Conservation (phyloP, 106 monocot species). For the Platanthera zijinensis region DNA sequence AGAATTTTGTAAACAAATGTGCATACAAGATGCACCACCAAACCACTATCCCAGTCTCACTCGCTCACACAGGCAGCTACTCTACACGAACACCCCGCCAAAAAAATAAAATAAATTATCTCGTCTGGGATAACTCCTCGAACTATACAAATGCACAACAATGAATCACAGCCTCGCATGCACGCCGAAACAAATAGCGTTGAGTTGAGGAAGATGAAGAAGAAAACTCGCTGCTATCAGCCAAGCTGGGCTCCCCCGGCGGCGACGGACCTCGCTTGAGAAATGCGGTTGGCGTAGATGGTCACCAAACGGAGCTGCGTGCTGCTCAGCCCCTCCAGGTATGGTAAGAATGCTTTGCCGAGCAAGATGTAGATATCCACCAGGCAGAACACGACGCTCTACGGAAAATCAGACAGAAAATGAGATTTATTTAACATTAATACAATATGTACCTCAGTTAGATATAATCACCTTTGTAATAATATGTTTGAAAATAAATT, state of each 20-base stretch:
- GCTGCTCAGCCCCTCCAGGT: slow-evolving; percentile 92
- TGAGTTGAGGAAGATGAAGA: background rate
- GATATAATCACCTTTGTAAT: too few species aligned
- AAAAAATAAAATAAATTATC: background rate
- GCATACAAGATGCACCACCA: background rate
- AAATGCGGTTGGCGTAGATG: slow-evolving; percentile 91
- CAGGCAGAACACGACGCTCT: slow-evolving; percentile 97
- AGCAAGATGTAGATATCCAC: slow-evolving; percentile 99
- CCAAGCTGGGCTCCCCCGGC: slow-evolving; percentile 49
- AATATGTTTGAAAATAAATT: background rate
- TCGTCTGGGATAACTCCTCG: background rate
- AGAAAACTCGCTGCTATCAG: slow-evolving; percentile 12
- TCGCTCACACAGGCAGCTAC: background rate
- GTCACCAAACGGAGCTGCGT: slow-evolving; percentile 87
- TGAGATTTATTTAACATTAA: background rate
- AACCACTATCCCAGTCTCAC: background rate
- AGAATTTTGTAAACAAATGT: background rate
- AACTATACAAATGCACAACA: slow-evolving; percentile 35
- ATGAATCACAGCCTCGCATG: slow-evolving; percentile 20
- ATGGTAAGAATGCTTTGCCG: slow-evolving; percentile 80
- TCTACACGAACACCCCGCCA: background rate
- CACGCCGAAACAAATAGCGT: slow-evolving; percentile 10
- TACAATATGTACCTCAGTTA: too few species aligned
- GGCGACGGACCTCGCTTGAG: slow-evolving; percentile 74
- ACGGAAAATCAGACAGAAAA: slow-evolving; percentile 6